Percentiles rank a stretch among this genome's conserved stretches.
Evolutionary conservation across 768 basidiomycete species (phyloP).

Genomic region (Tricholoma flavovirens): DNA sequence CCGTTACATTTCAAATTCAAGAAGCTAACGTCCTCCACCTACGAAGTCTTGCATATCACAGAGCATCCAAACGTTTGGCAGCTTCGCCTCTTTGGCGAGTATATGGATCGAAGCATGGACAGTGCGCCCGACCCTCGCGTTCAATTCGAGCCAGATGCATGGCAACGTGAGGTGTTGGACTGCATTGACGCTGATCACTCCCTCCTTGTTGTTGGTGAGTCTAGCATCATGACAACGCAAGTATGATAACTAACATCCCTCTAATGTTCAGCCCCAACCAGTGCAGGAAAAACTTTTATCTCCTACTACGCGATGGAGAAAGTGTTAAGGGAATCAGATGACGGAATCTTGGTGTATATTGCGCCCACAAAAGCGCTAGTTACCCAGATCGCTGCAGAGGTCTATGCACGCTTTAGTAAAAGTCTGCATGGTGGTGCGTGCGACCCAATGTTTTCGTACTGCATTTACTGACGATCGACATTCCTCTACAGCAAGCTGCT

Average conservation of each 20-base stretch:
- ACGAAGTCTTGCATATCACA: constrained; percentile 49
- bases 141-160: constrained; percentile 60
- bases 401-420: constrained; percentile 66
- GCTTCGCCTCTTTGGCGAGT: constrained; percentile 62
- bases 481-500: constrained; percentile 41
- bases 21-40: constrained; percentile 45
- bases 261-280: constrained; percentile 48
- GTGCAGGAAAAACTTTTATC: constrained; percentile 74
- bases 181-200: constrained; percentile 54
- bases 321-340: constrained; percentile 53
- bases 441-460: not conserved
- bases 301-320: constrained; percentile 76
- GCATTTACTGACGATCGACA: not conserved
- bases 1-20: constrained; percentile 46
- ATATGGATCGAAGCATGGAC: constrained; percentile 71
- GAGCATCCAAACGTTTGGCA: constrained; percentile 64
- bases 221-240: not conserved
- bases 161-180: constrained; percentile 66
- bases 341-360: constrained; percentile 66
- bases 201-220: constrained; percentile 60
- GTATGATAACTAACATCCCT: not conserved
- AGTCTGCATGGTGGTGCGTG: constrained; percentile 37
- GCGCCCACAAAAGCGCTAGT: constrained; percentile 75
- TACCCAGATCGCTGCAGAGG: constrained; percentile 64
- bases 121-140: constrained; percentile 52